These are phyloP conservation scores for grape (Vitis vinifera) DNA, from an alignment of 164 flowering plant species.

Conservation along the genomic window DNA sequence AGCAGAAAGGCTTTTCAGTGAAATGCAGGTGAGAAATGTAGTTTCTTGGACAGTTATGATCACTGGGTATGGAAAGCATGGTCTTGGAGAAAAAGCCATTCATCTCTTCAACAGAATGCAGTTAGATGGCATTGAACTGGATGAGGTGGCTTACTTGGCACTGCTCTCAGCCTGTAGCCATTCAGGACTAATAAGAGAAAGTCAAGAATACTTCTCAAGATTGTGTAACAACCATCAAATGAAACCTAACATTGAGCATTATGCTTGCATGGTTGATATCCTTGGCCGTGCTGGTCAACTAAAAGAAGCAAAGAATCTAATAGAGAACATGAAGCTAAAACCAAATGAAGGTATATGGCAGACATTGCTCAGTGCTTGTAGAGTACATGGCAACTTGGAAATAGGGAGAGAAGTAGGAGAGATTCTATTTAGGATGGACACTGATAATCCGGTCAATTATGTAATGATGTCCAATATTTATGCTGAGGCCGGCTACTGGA, in stretches of 20 bases:
- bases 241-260: slow-evolving; percentile 71
- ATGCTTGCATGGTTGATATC: slow-evolving; percentile 81
- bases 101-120: slow-evolving; percentile 53
- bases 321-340: slow-evolving; percentile 58
- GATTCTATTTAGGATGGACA: slow-evolving; percentile 55
- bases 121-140: slow-evolving; percentile 48
- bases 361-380: slow-evolving; percentile 79
- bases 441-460: slow-evolving; percentile 66
- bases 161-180: slow-evolving; percentile 86
- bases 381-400: slow-evolving; percentile 63
- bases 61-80: slow-evolving; percentile 83
- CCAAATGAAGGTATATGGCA: slow-evolving; percentile 77
- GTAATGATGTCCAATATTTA: slow-evolving; percentile 74
- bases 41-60: slow-evolving; percentile 82
- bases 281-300: slow-evolving; percentile 77
- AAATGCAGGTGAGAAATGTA: slow-evolving; percentile 46
- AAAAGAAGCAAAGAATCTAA: slow-evolving; percentile 60
- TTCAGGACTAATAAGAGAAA: slow-evolving; percentile 62
- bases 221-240: slow-evolving; percentile 30
- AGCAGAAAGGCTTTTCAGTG: slow-evolving; percentile 48
- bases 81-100: slow-evolving; percentile 64
- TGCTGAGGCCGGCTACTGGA: slow-evolving; percentile 70
- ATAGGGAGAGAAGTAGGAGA: slow-evolving; percentile 66
- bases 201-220: slow-evolving; percentile 53
- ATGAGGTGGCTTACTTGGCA: slow-evolving; percentile 72